A percentile compares a stretch with the other conserved stretches of the same genome.
phyloP scores from a whole-genome alignment of 805 yeast genomes.

The Middelhovenomyces tepae region DNA sequence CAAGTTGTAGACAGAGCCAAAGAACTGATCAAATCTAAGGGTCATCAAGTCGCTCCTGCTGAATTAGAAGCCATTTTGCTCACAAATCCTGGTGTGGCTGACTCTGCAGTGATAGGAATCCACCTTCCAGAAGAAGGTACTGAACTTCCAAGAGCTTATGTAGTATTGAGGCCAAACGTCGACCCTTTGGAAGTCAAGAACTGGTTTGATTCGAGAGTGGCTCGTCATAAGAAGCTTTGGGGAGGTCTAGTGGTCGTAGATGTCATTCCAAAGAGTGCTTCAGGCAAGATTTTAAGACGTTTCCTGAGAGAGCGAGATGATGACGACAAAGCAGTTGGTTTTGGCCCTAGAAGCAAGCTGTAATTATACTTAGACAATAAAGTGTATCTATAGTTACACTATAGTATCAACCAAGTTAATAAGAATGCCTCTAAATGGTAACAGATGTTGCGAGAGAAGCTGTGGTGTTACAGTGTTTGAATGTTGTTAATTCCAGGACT shows the following conservation, averaged over 20 bases:
- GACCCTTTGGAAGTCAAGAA: slow-evolving; percentile 20
- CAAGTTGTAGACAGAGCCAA: slow-evolving; percentile 53
- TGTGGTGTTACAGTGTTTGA: too few species aligned
- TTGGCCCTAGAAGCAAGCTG: too few species aligned
- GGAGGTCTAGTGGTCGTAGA: slow-evolving; percentile 56
- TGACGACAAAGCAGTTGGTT: too few species aligned
- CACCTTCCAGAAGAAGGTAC: slow-evolving; percentile 26
- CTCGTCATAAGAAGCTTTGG: slow-evolving; percentile 31
- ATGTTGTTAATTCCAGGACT: too few species aligned
- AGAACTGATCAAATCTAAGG: slow-evolving; percentile 16
- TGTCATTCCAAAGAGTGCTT: slow-evolving; percentile 87
- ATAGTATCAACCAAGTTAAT: too few species aligned
- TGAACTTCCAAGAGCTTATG: slow-evolving; percentile 20
- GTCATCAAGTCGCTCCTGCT: slow-evolving; percentile 23
- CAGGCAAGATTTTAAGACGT: slow-evolving; percentile 93
- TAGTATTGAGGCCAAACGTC: slow-evolving; percentile 13
- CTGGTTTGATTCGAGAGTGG: slow-evolving; percentile 31
- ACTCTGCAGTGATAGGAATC: slow-evolving; percentile 19
- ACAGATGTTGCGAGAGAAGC: too few species aligned
- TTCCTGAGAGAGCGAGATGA: slow-evolving; percentile 52
- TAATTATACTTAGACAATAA: too few species aligned
- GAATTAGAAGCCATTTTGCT: slow-evolving; percentile 19
- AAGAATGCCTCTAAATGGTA: too few species aligned
- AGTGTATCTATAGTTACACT: too few species aligned
- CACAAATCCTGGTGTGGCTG: slow-evolving; percentile 17